These are phyloP conservation scores for Fimicolochytrium jonesii DNA, from an alignment of 192 early-diverging fungal genomes.

Conservation along the genomic window DNA sequence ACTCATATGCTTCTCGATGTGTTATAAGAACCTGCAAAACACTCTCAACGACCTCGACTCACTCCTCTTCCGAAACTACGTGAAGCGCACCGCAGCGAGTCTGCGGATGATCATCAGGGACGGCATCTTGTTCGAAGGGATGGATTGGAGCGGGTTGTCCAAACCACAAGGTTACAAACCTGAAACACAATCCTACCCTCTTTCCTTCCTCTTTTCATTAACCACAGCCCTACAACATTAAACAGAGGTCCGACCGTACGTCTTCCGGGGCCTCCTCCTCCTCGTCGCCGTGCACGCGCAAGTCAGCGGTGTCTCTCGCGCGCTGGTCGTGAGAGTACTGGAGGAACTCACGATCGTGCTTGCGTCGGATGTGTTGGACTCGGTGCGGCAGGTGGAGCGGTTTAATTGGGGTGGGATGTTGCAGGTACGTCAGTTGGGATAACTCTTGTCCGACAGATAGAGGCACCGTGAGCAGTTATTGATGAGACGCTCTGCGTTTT, in stretches of 20 bases:
- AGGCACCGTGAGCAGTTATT: too few species aligned
- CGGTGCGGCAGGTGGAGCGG: slow-evolving; percentile 72
- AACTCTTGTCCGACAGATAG: too few species aligned
- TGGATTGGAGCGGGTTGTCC: slow-evolving; percentile 79
- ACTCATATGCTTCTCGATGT: too few species aligned
- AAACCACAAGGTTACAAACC: slow-evolving; percentile 61
- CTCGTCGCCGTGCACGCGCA: slow-evolving; percentile 88
- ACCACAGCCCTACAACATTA: not conserved
- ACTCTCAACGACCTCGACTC: slow-evolving; percentile 73
- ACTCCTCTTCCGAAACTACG: slow-evolving; percentile 82
- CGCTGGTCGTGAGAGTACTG: slow-evolving; percentile 72
- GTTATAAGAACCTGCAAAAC: slow-evolving; percentile 57
- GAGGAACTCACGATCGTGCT: slow-evolving; percentile 68
- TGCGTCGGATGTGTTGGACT: slow-evolving; percentile 73
- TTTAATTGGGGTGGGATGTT: slow-evolving; percentile 91
- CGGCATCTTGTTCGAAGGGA: slow-evolving; percentile 81
- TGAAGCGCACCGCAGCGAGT: slow-evolving; percentile 66
- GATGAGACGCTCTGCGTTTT: too few species aligned
- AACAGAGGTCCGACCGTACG: slow-evolving; percentile 81
- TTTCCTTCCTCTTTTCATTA: too few species aligned
- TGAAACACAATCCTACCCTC: too few species aligned
- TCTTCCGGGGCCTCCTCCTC: slow-evolving; percentile 76
- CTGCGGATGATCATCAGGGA: slow-evolving; percentile 68
- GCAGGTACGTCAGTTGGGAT: too few species aligned
- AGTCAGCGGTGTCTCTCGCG: slow-evolving; percentile 78